phyloP scores from a whole-genome alignment of 345 rosid species.

The Eucalyptus fibrosa region DNA sequence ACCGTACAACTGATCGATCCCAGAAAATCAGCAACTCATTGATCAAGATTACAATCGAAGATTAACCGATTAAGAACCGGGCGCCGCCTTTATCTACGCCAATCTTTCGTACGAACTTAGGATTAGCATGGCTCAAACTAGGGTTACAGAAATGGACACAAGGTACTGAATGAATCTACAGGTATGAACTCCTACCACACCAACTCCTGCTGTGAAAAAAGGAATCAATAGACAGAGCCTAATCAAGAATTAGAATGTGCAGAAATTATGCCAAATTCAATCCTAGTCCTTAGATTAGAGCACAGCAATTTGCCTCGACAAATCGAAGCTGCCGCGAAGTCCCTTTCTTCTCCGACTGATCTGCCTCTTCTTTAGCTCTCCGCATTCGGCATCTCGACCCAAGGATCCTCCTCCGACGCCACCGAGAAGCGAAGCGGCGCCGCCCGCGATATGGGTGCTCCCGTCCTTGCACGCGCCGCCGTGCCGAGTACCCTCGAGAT shows the following conservation, averaged over 20 bases:
- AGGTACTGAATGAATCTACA: background rate
- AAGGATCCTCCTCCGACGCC: background rate
- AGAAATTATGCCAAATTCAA: background rate
- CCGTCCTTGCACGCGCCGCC: slow-evolving; percentile 30
- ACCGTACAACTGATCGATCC: background rate
- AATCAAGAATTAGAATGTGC: background rate
- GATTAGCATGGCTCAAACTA: background rate
- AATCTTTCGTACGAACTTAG: background rate
- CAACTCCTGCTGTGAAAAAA: background rate
- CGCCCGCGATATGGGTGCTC: background rate
- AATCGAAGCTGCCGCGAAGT: background rate
- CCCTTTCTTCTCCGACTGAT: background rate
- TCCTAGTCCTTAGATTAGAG: background rate
- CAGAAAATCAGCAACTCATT: background rate
- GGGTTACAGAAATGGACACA: background rate
- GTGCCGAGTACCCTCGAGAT: slow-evolving; percentile 32
- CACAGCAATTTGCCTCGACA: background rate
- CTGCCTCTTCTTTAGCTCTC: background rate
- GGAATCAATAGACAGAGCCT: background rate
- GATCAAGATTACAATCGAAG: background rate
- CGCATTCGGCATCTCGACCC: background rate
- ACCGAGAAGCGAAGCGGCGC: background rate
- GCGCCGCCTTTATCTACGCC: background rate
- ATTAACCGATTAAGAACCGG: background rate
- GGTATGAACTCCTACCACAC: background rate